Conservation (phyloP, 208 protist genomes). For the Phytomonas serpens region DNA sequence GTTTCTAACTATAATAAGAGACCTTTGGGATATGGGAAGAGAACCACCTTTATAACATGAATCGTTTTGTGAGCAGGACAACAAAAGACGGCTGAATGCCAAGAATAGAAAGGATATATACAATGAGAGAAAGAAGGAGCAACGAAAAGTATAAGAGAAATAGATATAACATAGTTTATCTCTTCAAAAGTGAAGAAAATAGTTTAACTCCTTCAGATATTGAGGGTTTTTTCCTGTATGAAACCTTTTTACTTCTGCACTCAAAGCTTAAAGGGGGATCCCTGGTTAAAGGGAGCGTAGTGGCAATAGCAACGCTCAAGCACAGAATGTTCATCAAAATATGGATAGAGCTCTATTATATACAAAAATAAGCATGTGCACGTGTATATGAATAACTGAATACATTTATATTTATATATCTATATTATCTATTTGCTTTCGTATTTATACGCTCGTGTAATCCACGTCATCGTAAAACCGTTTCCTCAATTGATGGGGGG, state of each 20-base stretch:
- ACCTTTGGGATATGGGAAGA: neutral
- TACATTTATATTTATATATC: neutral
- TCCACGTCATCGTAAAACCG: neutral
- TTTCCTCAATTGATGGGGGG: neutral
- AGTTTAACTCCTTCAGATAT: neutral
- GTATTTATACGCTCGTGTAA: constrained; percentile 11
- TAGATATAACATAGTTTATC: neutral
- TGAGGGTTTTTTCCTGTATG: neutral
- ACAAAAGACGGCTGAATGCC: neutral
- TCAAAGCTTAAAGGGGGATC: neutral
- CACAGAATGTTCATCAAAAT: neutral
- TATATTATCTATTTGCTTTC: constrained; percentile 9
- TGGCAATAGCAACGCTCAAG: neutral
- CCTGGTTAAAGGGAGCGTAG: neutral
- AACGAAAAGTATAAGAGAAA: neutral
- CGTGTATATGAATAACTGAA: neutral
- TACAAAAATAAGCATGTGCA: neutral
- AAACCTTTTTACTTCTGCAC: neutral
- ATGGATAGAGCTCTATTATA: neutral
- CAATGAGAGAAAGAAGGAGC: neutral
- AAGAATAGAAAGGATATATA: neutral
- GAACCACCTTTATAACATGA: neutral
- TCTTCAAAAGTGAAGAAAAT: neutral
- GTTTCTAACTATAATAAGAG: neutral
- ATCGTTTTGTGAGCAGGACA: neutral